Percentiles rank a stretch among this genome's conserved stretches.
phyloP scores from a whole-genome alignment of 306 rosid genomes.

The Urtica urens region DNA sequence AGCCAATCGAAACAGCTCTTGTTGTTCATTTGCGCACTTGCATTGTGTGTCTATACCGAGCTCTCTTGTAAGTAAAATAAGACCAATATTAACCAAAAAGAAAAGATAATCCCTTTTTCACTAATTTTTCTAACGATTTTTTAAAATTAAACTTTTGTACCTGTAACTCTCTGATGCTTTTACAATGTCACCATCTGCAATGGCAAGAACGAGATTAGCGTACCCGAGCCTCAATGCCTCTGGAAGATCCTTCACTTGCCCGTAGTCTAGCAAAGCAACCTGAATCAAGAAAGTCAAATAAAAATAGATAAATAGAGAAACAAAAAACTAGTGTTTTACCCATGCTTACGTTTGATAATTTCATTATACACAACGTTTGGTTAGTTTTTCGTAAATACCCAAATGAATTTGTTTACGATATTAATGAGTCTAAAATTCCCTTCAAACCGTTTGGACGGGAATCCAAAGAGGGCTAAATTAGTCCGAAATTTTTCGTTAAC shows the following conservation, averaged over 20 bases:
- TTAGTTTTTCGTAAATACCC: no score
- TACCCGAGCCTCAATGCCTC: constrained; percentile 80
- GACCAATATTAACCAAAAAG: constrained; percentile 1
- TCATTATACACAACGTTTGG: no score
- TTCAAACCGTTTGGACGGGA: no score
- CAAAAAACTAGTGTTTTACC: no score
- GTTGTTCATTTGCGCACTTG: constrained; percentile 60
- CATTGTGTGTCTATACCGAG: constrained; percentile 69
- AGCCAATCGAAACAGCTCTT: constrained; percentile 68
- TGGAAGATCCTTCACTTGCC: constrained; percentile 99
- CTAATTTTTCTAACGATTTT: no score
- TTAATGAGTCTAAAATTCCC: no score
- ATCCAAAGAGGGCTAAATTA: no score
- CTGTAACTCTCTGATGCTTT: constrained; percentile 72
- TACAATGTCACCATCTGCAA: constrained; percentile 66
- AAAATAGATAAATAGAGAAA: no score
- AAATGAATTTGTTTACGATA: no score
- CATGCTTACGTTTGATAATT: no score
- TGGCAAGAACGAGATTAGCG: constrained; percentile 79
- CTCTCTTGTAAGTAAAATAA: constrained; percentile 34
- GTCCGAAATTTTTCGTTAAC: no score
- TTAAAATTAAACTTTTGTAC: constrained; percentile 36
- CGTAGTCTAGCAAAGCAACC: constrained; percentile 95
- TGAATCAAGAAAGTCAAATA: constrained; percentile 20
- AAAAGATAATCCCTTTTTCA: constrained; percentile 2